These are phyloP conservation scores for Emmonsia crescens DNA, from an alignment of 2,329 filamentous ascomycete species.

Conservation along the genomic window DNA sequence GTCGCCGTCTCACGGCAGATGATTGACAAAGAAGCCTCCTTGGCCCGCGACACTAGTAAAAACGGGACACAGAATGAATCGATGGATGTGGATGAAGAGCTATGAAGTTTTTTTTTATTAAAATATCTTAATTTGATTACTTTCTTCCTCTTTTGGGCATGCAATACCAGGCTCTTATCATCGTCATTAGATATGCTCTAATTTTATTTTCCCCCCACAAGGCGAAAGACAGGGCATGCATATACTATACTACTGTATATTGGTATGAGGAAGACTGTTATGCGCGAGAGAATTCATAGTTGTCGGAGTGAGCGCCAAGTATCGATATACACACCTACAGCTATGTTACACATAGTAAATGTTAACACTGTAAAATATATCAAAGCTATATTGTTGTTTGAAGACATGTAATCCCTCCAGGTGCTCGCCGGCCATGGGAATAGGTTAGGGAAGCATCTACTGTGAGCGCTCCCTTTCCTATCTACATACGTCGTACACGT, in stretches of 20 bases:
- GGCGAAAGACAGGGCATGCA: not conserved
- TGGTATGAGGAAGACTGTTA: not conserved
- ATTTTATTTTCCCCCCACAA: not conserved
- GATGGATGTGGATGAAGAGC: constrained; percentile 61
- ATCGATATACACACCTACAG: no score
- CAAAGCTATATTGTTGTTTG: not conserved
- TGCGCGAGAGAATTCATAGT: no score
- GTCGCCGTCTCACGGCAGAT: constrained; percentile 96
- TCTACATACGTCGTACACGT: no score
- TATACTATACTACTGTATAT: not conserved
- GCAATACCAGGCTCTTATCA: not conserved
- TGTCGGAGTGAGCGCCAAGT: no score
- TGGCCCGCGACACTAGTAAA: constrained; percentile 52
- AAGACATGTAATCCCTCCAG: not conserved
- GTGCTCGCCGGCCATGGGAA: not conserved
- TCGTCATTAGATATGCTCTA: not conserved
- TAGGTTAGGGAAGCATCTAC: no score
- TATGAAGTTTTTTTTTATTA: constrained; percentile 20
- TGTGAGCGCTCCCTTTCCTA: no score
- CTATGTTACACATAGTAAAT: not conserved
- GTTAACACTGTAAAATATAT: not conserved
- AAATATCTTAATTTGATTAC: not conserved
- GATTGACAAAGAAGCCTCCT: constrained; percentile 98
- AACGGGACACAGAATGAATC: constrained; percentile 38
- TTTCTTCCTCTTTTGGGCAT: not conserved